Percentiles rank a stretch among this genome's conserved stretches.
Evolutionary conservation across 352 stramenopile genomes (phyloP).

Genomic region (Pythium chondricola): DNA sequence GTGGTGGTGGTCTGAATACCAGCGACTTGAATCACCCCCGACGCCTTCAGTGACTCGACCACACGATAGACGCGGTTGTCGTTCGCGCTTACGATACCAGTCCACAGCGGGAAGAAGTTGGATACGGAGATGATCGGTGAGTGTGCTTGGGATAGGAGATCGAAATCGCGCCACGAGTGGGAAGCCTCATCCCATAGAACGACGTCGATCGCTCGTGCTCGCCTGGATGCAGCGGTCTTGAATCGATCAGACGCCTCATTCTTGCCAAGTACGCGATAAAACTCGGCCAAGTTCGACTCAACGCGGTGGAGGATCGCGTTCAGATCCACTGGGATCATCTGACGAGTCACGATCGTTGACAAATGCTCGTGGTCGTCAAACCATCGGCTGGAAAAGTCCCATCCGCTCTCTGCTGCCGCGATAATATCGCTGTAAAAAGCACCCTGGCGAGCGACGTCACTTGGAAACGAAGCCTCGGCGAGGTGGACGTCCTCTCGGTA

Average conservation of each 20-base stretch:
- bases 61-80: slow-evolving; percentile 3
- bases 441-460: background rate
- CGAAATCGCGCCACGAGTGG: slow-evolving; percentile 25
- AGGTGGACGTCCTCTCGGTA: slow-evolving; percentile 35
- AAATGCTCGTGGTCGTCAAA: slow-evolving; percentile 19
- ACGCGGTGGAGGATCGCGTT: slow-evolving; percentile 36
- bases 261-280: slow-evolving; percentile 19
- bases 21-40: slow-evolving; percentile 20
- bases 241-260: slow-evolving; percentile 2
- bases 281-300: slow-evolving; percentile 26
- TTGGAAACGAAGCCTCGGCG: slow-evolving; percentile 3
- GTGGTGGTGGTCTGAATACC: slow-evolving; percentile 32
- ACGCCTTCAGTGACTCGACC: slow-evolving; percentile 18
- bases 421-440: slow-evolving; percentile 29
- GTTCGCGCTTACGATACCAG: slow-evolving; percentile 10
- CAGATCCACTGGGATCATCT: slow-evolving; percentile 39
- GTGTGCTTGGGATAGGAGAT: slow-evolving; percentile 6
- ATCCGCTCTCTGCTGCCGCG: slow-evolving; percentile 38
- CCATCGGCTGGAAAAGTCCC: slow-evolving; percentile 53
- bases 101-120: slow-evolving; percentile 35
- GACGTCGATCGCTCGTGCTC: slow-evolving; percentile 22
- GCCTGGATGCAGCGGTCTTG: slow-evolving; percentile 3
- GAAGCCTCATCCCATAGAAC: slow-evolving; percentile 24
- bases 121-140: slow-evolving; percentile 14
- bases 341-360: slow-evolving; percentile 17